A percentile compares a stretch with the other conserved stretches of the same genome.
These are phyloP conservation scores for Coemansia sp. DNA, from an alignment of 192 early-diverging fungal species.

Conservation along the genomic window DNA sequence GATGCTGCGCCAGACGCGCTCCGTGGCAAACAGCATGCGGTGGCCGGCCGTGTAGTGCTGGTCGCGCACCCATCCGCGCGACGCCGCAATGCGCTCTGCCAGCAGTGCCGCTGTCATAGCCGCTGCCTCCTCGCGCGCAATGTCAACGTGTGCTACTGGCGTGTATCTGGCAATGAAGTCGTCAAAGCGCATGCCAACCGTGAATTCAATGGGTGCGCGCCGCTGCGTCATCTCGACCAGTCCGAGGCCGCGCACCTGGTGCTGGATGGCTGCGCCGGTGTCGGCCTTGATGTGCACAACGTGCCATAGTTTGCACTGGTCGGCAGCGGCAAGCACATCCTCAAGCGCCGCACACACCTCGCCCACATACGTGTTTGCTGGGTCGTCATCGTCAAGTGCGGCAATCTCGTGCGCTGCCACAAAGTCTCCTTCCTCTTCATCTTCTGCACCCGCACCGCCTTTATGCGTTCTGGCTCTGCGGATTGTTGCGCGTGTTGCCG, in stretches of 20 bases:
- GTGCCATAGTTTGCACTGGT: slow-evolving; percentile 78
- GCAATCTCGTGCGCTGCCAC: slow-evolving; percentile 13
- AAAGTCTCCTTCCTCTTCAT: background rate
- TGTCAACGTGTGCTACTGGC: slow-evolving; percentile 47
- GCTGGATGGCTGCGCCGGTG: slow-evolving; percentile 64
- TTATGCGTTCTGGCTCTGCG: background rate
- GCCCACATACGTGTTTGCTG: slow-evolving; percentile 51
- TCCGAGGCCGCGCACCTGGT: slow-evolving; percentile 69
- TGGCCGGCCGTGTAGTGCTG: slow-evolving; percentile 57
- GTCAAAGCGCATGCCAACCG: slow-evolving; percentile 65
- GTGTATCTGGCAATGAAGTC: slow-evolving; percentile 76
- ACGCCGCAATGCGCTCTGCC: slow-evolving; percentile 33
- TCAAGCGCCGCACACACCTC: slow-evolving; percentile 69
- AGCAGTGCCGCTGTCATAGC: slow-evolving; percentile 14
- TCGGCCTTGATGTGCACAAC: slow-evolving; percentile 81
- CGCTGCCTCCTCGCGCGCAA: background rate
- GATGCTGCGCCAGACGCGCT: slow-evolving; percentile 66
- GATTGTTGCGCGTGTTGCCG: slow-evolving; percentile 64
- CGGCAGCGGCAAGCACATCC: slow-evolving; percentile 77
- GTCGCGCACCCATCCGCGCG: slow-evolving; percentile 54
- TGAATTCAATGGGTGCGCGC: slow-evolving; percentile 71
- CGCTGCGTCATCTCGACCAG: slow-evolving; percentile 72
- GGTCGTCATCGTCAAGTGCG: slow-evolving; percentile 30
- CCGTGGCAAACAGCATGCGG: slow-evolving; percentile 62
- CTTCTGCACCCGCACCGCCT: background rate